phyloP scores from a whole-genome alignment of 208 protist species.

The Jaenimonas drosophilae region DNA sequence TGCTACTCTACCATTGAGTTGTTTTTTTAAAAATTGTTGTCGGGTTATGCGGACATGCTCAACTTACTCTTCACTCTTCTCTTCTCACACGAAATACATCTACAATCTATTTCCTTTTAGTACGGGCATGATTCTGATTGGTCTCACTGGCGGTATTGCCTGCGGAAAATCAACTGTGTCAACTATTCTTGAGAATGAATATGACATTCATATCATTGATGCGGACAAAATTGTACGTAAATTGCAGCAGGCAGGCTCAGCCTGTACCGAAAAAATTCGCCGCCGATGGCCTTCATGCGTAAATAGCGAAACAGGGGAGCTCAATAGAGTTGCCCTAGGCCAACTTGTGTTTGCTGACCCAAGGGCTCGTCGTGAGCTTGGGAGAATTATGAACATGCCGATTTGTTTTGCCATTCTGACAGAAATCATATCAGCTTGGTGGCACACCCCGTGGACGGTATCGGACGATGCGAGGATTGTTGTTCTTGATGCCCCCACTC shows the following conservation, averaged over 20 bases:
- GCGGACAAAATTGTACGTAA: constrained; percentile 68
- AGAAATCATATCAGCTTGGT: constrained; percentile 46
- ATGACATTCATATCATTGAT: constrained; percentile 72
- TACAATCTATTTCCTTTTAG: neutral
- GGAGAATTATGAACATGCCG: constrained; percentile 62
- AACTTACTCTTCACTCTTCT: constrained; percentile 4
- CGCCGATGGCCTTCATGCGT: constrained; percentile 64
- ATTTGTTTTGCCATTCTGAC: constrained; percentile 64
- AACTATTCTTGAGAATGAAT: constrained; percentile 23
- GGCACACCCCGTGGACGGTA: constrained; percentile 22
- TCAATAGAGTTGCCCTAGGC: constrained; percentile 59
- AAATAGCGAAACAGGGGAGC: constrained; percentile 33
- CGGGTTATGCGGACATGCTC: neutral
- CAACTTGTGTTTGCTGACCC: constrained; percentile 67
- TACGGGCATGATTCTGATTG: constrained; percentile 70
- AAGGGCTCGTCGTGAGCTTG: constrained; percentile 36
- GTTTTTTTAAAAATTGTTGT: constrained; percentile 3
- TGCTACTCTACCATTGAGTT: too few relatives aligned
- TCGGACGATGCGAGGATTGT: constrained; percentile 43
- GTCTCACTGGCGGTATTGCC: constrained; percentile 88
- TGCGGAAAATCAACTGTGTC: constrained; percentile 87
- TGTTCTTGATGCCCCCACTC: constrained; percentile 78
- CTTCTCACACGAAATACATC: neutral
- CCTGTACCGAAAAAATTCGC: constrained; percentile 55
- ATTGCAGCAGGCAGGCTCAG: constrained; percentile 45